Evolutionary conservation across 306 rosid species (phyloP), one percentile per base, ranked within the genome.

Genomic region (Lupinus albus): DNA sequence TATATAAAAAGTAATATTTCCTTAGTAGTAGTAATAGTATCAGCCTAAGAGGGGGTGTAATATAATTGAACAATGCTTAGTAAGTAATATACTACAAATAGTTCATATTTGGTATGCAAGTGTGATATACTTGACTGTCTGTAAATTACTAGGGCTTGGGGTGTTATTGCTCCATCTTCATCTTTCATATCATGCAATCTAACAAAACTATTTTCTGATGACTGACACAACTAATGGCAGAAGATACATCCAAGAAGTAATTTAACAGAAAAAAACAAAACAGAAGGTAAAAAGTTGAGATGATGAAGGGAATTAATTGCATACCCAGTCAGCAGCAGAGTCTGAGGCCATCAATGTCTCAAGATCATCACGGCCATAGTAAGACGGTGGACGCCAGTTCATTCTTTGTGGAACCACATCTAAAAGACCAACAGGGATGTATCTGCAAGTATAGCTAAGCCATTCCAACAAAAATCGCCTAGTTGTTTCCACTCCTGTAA

Each of bases 271-370:
- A 59, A 39, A 38, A 68, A 74, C 8, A 14, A 20, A 5, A 20
- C 16, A 61, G 11, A 38, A 38, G 44, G 12, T 39, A 48, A 68
- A 39, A 36, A 64, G 51, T 36, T 16, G 52, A 41, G 66, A 59
- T 13, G 66, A 59, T 13, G 41, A 28, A 12, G 50, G 46, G 53
- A 77, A 72, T 50, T 52, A 76, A 71, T 46, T 14, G 45, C 72
- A 65, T 89, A 93, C 98, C 98, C 98, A 93, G 76, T 93, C 96
- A 36, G 89, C 91, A 10, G 98, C 98, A 39, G 96, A 92, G 71
- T 92, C 97, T 10, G 98, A 93, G 80, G 87, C 93, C 98, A 93
- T 89, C 54, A 87, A 77, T 1, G 96, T 87, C 87, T 93, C 98
- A 53, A 93, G 93, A 74, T 89, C 95, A 49, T 93, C 85, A 6